phyloP scores from a whole-genome alignment of 2,329 filamentous ascomycete genomes.

The Sclerotinia subarctica region DNA sequence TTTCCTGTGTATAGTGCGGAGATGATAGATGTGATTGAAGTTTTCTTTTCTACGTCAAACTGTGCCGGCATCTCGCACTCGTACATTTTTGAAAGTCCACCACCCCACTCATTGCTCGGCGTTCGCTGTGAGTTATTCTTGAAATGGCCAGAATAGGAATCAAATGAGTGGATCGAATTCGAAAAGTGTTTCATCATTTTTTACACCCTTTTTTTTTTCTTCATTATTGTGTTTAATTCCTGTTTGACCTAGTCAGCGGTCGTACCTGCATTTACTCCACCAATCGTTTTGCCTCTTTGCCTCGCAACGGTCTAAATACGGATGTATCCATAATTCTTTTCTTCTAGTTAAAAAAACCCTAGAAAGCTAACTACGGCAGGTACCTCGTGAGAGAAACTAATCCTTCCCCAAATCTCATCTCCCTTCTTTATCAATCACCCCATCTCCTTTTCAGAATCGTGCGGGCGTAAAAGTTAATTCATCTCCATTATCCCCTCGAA shows the following conservation, averaged over 20 bases:
- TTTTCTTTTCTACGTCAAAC: slow-evolving; percentile 6
- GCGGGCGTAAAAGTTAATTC: slow-evolving; percentile 1
- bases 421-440: not conserved
- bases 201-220: not conserved
- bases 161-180: slow-evolving; percentile 8
- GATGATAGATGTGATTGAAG: slow-evolving; percentile 2
- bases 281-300: not conserved
- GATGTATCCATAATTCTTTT: slow-evolving; percentile 11
- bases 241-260: slow-evolving; percentile 1
- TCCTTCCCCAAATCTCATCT: not conserved
- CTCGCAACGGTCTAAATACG: not conserved
- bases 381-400: not conserved
- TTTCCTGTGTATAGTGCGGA: not conserved
- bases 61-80: slow-evolving; percentile 8
- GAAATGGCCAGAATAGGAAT: not conserved
- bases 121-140: not conserved
- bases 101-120: not conserved
- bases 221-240: not conserved
- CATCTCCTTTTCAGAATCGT: not conserved
- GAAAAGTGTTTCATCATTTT: slow-evolving; percentile 14
- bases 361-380: not conserved
- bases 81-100: not conserved
- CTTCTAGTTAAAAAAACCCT: not conserved
- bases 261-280: slow-evolving; percentile 22
- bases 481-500: not conserved